phyloP scores from a whole-genome alignment of 1,284 basidiomycete genomes.

The Neotropicomus parvogracilis region DNA sequence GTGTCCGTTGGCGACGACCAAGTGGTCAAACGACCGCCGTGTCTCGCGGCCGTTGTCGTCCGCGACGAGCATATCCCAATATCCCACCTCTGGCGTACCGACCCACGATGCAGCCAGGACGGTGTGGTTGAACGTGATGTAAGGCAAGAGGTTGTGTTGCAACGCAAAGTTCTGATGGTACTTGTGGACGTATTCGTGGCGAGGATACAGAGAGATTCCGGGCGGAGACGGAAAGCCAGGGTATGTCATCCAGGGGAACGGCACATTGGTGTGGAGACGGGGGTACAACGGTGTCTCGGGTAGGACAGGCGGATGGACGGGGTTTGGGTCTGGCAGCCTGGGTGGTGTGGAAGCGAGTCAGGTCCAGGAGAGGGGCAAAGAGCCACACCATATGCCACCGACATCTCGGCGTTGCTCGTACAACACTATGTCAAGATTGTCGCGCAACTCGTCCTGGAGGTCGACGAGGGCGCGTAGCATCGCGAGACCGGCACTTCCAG shows the following conservation, averaged over 20 bases:
- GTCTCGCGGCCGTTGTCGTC: slow-evolving; percentile 17
- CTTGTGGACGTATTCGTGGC: slow-evolving; percentile 42
- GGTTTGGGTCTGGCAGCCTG: slow-evolving; percentile 44
- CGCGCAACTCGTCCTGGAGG: slow-evolving; percentile 38
- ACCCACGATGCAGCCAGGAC: slow-evolving; percentile 46
- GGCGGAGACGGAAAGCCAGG: slow-evolving; percentile 50
- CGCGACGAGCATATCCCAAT: slow-evolving; percentile 42
- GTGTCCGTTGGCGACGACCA: slow-evolving; percentile 53
- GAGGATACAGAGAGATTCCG: slow-evolving; percentile 42
- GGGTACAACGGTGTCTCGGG: slow-evolving; percentile 57
- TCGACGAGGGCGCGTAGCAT: slow-evolving; percentile 49
- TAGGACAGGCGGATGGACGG: slow-evolving; percentile 42
- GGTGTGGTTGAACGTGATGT: slow-evolving; percentile 40
- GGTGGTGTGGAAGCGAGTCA: neutral
- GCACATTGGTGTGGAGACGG: slow-evolving; percentile 51
- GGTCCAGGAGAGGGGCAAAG: neutral
- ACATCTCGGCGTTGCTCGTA: slow-evolving; percentile 50
- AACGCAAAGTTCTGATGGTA: slow-evolving; percentile 46
- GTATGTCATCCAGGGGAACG: slow-evolving; percentile 51
- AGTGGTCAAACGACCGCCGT: slow-evolving; percentile 43
- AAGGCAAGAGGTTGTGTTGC: slow-evolving; percentile 37
- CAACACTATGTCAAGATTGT: slow-evolving; percentile 45
- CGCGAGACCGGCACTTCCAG: slow-evolving; percentile 52
- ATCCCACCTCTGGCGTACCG: slow-evolving; percentile 38
- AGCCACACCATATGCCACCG: slow-evolving; percentile 47